Conservation (phyloP, 2,329 filamentous ascomycete species). For the Ophiosphaerella korrae region DNA sequence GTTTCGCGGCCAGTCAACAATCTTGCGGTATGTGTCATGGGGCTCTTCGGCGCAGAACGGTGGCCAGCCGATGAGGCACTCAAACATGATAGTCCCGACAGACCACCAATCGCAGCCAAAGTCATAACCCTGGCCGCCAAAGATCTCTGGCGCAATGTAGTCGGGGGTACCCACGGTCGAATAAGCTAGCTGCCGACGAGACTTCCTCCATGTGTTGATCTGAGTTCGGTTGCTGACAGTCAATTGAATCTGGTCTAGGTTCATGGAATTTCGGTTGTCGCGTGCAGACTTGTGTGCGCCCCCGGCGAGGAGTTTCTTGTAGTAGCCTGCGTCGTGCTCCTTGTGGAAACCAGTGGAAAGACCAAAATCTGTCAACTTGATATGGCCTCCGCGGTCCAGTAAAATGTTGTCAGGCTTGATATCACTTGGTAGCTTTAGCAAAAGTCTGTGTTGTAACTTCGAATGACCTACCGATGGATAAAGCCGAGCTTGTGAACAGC, state of each 20-base stretch:
- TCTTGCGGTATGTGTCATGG: constrained; percentile 98
- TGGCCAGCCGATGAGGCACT: constrained; percentile 97
- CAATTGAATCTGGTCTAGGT: constrained; percentile 95
- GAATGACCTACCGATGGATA: constrained; percentile 80
- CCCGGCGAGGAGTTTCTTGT: constrained; percentile 91
- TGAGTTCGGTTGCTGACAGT: constrained; percentile 97
- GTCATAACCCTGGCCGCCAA: constrained; percentile 93
- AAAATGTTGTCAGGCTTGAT: constrained; percentile 99
- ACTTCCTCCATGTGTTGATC: constrained; percentile 99
- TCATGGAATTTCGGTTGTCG: constrained; percentile 86
- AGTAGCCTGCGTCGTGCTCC: constrained; percentile 97
- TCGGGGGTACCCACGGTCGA: constrained; percentile 97
- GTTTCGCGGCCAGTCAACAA: constrained; percentile 96
- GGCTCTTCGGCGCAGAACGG: constrained; percentile 98
- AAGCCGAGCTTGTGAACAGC: constrained; percentile 97
- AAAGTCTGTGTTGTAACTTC: not conserved
- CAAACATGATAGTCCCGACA: constrained; percentile 98
- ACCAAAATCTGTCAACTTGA: constrained; percentile 98
- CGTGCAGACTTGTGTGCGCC: constrained; percentile 51
- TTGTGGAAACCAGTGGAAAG: constrained; percentile 98
- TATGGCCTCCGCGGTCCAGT: constrained; percentile 91
- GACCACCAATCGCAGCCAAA: constrained; percentile 99
- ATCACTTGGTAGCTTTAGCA: constrained; percentile 65
- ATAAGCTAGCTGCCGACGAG: constrained; percentile 92
- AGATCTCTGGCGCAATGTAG: constrained; percentile 98